Evolutionary conservation across 768 basidiomycete species (phyloP), one percentile per base, ranked within the genome.

Genomic region (Termitomyces sp.): DNA sequence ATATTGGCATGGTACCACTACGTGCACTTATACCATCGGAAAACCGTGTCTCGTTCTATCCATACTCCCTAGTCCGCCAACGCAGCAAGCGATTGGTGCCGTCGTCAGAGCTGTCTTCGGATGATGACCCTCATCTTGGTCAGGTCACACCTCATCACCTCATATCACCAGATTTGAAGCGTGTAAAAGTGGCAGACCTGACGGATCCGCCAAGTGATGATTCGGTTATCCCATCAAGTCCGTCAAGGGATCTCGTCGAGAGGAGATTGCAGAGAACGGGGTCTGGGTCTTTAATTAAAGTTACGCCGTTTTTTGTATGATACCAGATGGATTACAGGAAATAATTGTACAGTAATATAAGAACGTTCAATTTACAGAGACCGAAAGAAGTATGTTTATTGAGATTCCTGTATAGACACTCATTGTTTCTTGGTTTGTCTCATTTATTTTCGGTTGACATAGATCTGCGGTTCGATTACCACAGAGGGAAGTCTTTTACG

Each of bases 81-180:
- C 52, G 53, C 35, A 35, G 26, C 38, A 43, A 53, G 43, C 48
- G 12, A 26, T 36, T 26, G 24, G 54, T 58, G 45, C 44, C 52
- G 3, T 59, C 64, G 16, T 61, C 62, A 14, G 71, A 78, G 53
- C 66, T 73, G 20, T 83, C 84, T 3, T 88, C 87, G 3, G 87
- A 89, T 62, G 86, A 90, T 57, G 85, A 88, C 60, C 79, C 78
- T 0, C 76, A 77, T 59, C 58, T 82, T 28, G 86, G 86, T 0
- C 85, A 87, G 67, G 84, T 88, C 18, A 88, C 85, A 0, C 86
- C 87, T n/a, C 80, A 80, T 59, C 84, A 84, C 63, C 69, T 89
- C 33, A 80, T 83, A 40, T 90, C 87, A 8, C 86, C 87, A 6
- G 77, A 74, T 22, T 69, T 80, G 43, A 81, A 76, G 36, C 77